phyloP scores from a whole-genome alignment of 2,329 filamentous ascomycete genomes.

The Phialophora macrospora region DNA sequence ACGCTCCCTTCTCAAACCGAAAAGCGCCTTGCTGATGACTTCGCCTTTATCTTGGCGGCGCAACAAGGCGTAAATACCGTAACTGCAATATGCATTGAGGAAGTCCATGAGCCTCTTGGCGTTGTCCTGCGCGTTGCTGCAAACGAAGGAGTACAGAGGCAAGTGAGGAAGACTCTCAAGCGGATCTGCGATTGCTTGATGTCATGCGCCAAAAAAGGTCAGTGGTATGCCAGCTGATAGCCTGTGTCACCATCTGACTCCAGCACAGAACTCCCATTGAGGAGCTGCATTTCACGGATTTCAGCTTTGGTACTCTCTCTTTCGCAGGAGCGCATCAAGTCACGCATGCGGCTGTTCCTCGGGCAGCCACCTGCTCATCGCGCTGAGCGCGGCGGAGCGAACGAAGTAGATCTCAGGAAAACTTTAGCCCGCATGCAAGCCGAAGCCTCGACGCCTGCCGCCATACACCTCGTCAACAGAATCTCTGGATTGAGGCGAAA shows the following conservation, averaged over 20 bases:
- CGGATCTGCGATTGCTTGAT: slow-evolving; percentile 21
- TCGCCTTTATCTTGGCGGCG: slow-evolving; percentile 42
- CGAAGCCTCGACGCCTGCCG: slow-evolving; percentile 2
- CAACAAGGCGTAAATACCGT: slow-evolving; percentile 41
- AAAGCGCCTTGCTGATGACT: slow-evolving; percentile 41
- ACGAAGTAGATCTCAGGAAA: not conserved
- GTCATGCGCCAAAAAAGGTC: slow-evolving; percentile 19
- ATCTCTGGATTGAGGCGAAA: slow-evolving; percentile 4
- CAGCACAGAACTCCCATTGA: slow-evolving; percentile 6
- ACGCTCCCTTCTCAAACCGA: slow-evolving; percentile 34
- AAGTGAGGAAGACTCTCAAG: slow-evolving; percentile 1
- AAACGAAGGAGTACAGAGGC: slow-evolving; percentile 23
- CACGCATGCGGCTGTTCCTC: slow-evolving; percentile 18
- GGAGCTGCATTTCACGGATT: slow-evolving; percentile 14
- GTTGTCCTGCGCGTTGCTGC: slow-evolving; percentile 24
- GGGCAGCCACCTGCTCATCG: slow-evolving; percentile 4
- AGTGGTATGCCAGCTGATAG: not conserved
- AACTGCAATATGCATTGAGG: slow-evolving; percentile 43
- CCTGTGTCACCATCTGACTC: not conserved
- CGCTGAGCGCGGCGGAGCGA: not conserved
- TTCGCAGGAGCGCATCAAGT: slow-evolving; percentile 16
- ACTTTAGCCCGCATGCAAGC: slow-evolving; percentile 16
- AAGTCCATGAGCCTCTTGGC: slow-evolving; percentile 23
- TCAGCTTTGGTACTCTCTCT: slow-evolving; percentile 14
- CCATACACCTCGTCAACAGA: not conserved